These are phyloP conservation scores for Lathyrus aphaca DNA, from an alignment of 306 rosid genomes.

Conservation along the genomic window DNA sequence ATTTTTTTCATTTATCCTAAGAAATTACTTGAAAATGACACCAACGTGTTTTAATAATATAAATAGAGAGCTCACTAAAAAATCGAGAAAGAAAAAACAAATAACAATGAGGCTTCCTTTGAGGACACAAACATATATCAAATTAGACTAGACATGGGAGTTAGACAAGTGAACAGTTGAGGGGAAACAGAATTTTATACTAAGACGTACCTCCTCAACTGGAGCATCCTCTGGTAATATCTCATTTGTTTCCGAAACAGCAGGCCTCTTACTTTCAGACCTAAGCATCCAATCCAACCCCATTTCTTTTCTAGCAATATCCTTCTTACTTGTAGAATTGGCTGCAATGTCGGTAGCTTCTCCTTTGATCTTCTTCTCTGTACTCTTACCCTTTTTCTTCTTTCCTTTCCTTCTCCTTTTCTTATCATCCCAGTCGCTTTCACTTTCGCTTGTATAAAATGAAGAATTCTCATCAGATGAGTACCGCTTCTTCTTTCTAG, in stretches of 20 bases:
- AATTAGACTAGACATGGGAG: not conserved
- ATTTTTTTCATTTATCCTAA: conserved; percentile 11
- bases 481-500: conserved; percentile 76
- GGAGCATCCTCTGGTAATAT: conserved; percentile 52
- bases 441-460: conserved; percentile 48
- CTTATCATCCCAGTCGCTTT: conserved; percentile 46
- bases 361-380: conserved; percentile 38
- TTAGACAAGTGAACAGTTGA: not conserved
- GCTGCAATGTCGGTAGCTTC: conserved; percentile 29
- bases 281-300: conserved; percentile 98
- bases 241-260: conserved; percentile 43
- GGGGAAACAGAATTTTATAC: conserved; percentile 4
- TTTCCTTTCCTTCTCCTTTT: conserved; percentile 47
- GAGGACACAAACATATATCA: not conserved
- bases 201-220: conserved; percentile 59
- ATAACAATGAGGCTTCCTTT: conserved; percentile 18
- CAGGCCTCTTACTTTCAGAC: conserved; percentile 58
- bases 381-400: conserved; percentile 48
- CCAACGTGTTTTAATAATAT: not conserved
- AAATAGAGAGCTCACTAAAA: not conserved
- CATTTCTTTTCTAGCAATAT: conserved; percentile 74
- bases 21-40: conserved; percentile 17
- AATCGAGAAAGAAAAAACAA: not conserved
- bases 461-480: conserved; percentile 63
- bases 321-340: conserved; percentile 48